phyloP scores from a whole-genome alignment of 2,329 filamentous ascomycete species.

The Colletotrichum sp. region DNA sequence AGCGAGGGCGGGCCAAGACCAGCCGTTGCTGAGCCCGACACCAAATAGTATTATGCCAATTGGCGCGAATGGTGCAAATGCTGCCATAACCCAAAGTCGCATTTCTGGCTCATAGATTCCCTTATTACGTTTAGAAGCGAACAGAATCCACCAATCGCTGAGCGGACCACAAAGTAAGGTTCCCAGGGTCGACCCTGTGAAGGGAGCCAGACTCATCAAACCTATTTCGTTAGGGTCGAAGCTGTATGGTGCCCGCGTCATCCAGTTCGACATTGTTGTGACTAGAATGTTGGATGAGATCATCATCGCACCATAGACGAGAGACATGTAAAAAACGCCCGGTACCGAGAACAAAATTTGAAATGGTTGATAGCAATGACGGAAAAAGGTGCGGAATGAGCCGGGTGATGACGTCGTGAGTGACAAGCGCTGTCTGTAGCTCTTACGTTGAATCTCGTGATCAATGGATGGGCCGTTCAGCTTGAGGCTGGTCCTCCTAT shows the following conservation, averaged over 20 bases:
- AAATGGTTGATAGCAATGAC: conserved; percentile 40
- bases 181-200: conserved; percentile 42
- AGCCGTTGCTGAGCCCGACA: neutral
- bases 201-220: conserved; percentile 39
- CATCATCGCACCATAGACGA: conserved; percentile 40
- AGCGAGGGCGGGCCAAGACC: conserved; percentile 25
- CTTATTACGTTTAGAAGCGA: conserved; percentile 35
- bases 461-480: neutral
- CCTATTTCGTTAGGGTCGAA: conserved; percentile 41
- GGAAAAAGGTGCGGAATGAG: conserved; percentile 25
- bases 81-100: conserved; percentile 42
- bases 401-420: neutral
- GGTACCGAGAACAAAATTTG: conserved; percentile 40
- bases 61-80: conserved; percentile 33
- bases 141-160: conserved; percentile 39
- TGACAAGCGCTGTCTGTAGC: neutral
- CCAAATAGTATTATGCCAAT: conserved; percentile 23
- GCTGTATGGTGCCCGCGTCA: conserved; percentile 39
- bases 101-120: conserved; percentile 50
- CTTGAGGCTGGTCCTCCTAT: neutral
- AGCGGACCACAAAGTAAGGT: conserved; percentile 35
- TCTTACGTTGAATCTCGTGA: neutral
- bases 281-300: conserved; percentile 40
- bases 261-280: conserved; percentile 10
- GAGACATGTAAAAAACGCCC: conserved; percentile 38